phyloP scores from a whole-genome alignment of 2,329 filamentous ascomycete species.

The Metarhizium sp. region DNA sequence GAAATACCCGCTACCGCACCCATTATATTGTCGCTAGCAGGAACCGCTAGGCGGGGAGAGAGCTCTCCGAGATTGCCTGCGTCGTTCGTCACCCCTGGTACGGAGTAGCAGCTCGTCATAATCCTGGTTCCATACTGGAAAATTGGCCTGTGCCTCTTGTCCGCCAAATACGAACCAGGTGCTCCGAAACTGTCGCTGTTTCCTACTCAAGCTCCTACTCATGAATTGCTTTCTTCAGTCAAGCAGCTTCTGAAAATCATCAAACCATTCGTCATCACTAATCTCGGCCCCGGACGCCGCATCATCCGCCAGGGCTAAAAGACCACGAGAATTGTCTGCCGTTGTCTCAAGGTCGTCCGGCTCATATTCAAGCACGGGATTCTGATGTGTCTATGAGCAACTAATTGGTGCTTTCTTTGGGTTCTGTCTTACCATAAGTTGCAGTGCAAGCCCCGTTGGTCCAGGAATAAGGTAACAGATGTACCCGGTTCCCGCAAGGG shows the following conservation, averaged over 20 bases:
- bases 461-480: conserved; percentile 58
- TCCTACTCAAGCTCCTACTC: too few species aligned
- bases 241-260: too few species aligned
- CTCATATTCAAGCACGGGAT: conserved; percentile 56
- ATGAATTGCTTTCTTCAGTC: too few species aligned
- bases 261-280: too few species aligned
- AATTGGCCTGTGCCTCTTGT: neutral
- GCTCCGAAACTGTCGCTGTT: too few species aligned
- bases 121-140: neutral
- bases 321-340: conserved; percentile 38
- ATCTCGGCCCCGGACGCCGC: too few species aligned
- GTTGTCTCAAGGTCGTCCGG: conserved; percentile 60
- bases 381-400: conserved; percentile 24
- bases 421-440: conserved; percentile 44
- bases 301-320: too few species aligned
- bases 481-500: conserved; percentile 49
- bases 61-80: neutral
- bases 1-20: too few species aligned
- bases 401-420: too few species aligned
- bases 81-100: too few species aligned
- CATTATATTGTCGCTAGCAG: neutral
- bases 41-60: neutral
- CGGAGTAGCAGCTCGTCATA: neutral
- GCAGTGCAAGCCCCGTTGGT: conserved; percentile 53
- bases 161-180: too few species aligned